Evolutionary conservation across 2,329 filamentous ascomycete species (phyloP), one percentile per base, ranked within the genome.

Genomic region (Trichoderma breve): DNA sequence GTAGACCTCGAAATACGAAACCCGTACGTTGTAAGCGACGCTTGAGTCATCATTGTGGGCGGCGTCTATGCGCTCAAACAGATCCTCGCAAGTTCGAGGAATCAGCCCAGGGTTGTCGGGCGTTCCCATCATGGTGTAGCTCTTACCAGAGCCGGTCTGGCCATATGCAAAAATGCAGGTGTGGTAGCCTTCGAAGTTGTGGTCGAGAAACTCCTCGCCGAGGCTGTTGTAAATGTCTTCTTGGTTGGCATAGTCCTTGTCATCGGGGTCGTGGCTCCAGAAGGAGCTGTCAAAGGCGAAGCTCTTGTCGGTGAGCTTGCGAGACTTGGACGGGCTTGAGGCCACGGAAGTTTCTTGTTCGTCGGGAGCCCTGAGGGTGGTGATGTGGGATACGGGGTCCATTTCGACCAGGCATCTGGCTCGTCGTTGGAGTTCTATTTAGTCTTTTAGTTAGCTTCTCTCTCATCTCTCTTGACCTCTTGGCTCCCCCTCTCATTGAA

Each of bases 81-180:
- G 87, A 82, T 98, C 96, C 81, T 97, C 92, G 82, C 96, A 99
- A 11, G 96, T 99, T 65, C 95, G 89, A 8, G 96, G 96, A 75
- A 99, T 99, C 70, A 99, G 86, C 5, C 96, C 96, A 0, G 94
- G 94, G 76, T 97, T 89, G 34, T 96, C 92, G 6, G 91, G 86
- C 1, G 88, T 91, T 57, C 96, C 96, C 96, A 99, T 99, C 90
- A 92, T 99, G 55, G 96, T 98, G 83, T 98, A 99, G 80, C 93
- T 97, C 85, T 99, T 99, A 66, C 96, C 96, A 0, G 95, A 97
- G 28, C 96, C 96, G 0, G 96, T 99, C 85, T 99, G 96, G 12
- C 96, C 96, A 79, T 99, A 98, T 73, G 96, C 96, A 80, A 99
- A 98, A 76, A 99, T 99, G 82, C 96, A 99, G 0, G 96, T 99